Conservation (phyloP, 371 early-diverging fungal genomes). For the Mortierella sp. region DNA sequence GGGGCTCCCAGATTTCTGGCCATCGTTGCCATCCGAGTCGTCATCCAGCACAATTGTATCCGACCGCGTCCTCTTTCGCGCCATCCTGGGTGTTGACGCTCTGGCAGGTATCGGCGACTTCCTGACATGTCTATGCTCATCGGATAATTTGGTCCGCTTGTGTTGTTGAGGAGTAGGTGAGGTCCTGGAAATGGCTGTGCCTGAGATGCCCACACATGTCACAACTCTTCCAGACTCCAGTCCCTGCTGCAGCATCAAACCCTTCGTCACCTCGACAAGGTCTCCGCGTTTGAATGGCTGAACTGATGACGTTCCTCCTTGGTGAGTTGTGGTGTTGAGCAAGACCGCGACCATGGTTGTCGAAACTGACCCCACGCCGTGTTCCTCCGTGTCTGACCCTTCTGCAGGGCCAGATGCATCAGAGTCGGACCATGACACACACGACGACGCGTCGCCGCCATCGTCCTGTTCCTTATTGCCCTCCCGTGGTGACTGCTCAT, state of each 20-base stretch:
- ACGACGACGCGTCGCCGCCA: neutral
- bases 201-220: constrained; percentile 29
- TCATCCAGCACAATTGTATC: neutral
- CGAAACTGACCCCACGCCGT: neutral
- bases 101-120: neutral
- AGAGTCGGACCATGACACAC: constrained; percentile 32
- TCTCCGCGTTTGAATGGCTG: constrained; percentile 12
- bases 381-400: neutral
- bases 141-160: neutral
- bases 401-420: neutral
- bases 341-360: constrained; percentile 27
- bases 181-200: neutral
- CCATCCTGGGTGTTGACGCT: neutral
- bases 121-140: neutral
- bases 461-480: neutral
- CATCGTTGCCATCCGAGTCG: neutral
- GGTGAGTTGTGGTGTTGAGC: neutral
- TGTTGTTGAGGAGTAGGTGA: neutral
- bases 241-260: constrained; percentile 16
- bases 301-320: neutral
- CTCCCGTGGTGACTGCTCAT: neutral
- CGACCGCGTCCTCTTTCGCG: neutral
- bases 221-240: neutral
- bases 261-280: constrained; percentile 5
- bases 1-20: neutral